Percentiles rank a stretch among this genome's conserved stretches.
Conservation (phyloP, 768 basidiomycete species). For the Phanerodontia chrysosporium region DNA sequence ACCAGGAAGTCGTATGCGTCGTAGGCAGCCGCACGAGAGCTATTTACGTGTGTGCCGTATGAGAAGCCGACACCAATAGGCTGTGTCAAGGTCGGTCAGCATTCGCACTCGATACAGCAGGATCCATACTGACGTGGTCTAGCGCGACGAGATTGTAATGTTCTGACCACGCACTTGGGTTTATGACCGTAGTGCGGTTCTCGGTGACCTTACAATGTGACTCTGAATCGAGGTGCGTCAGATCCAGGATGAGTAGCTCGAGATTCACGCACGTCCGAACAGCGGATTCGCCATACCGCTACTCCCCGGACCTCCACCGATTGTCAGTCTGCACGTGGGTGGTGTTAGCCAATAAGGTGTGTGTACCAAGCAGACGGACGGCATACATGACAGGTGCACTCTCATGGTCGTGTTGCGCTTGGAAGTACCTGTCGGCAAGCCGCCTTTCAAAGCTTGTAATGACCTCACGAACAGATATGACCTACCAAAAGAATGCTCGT, state of each 20-base stretch:
- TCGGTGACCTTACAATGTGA: conserved; percentile 22
- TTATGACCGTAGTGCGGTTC: conserved; percentile 19
- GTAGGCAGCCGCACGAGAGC: conserved; percentile 26
- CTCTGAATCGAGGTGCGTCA: too few relatives aligned
- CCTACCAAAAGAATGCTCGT: conserved; percentile 16
- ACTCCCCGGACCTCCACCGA: conserved; percentile 33
- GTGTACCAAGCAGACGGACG: not conserved
- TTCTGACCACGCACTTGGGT: conserved; percentile 22
- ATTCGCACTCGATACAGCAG: not conserved
- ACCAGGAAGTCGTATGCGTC: conserved; percentile 35
- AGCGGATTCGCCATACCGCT: conserved; percentile 27
- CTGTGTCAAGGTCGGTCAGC: conserved; percentile 7
- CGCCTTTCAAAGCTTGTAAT: too few relatives aligned
- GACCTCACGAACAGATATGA: not conserved
- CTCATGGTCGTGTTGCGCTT: conserved; percentile 24
- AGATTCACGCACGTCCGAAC: conserved; percentile 10
- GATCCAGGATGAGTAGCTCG: too few relatives aligned
- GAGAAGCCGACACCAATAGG: conserved; percentile 33
- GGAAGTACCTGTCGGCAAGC: conserved; percentile 25
- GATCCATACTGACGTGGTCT: conserved; percentile 9
- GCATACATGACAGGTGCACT: conserved; percentile 30
- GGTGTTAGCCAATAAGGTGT: not conserved
- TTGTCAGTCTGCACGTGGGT: conserved; percentile 27
- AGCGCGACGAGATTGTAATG: conserved; percentile 13
- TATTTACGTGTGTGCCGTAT: conserved; percentile 31